A percentile compares a stretch with the other conserved stretches of the same genome.
Evolutionary conservation across 192 early-diverging fungal genomes (phyloP).

Genomic region (Coemansia sp.): DNA sequence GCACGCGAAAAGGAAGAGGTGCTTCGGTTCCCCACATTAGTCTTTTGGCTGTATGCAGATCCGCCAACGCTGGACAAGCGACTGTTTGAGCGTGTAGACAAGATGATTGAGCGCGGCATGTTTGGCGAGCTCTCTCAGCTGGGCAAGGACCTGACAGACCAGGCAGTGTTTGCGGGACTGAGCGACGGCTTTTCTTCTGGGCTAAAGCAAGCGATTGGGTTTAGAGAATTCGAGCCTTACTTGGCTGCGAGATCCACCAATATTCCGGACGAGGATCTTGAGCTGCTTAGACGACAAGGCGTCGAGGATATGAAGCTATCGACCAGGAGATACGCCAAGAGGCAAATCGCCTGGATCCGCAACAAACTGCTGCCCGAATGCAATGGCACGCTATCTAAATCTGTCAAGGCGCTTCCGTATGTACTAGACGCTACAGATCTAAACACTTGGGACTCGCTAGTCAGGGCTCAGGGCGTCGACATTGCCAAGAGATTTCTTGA

Average conservation of each 20-base stretch:
- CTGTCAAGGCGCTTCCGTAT: conserved; percentile 51
- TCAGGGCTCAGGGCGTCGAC: conserved; percentile 55
- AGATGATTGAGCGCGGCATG: conserved; percentile 74
- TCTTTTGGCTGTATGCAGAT: conserved; percentile 90
- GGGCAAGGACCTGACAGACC: conserved; percentile 18
- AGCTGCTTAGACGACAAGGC: conserved; percentile 54
- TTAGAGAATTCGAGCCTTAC: conserved; percentile 84
- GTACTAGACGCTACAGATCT: conserved; percentile 70
- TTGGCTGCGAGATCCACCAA: conserved; percentile 25
- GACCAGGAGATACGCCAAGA: conserved; percentile 85
- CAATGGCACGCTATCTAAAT: conserved; percentile 26
- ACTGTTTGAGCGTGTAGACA: conserved; percentile 78
- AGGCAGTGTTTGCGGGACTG: not conserved
- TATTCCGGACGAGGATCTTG: not conserved
- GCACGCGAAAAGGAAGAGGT: conserved; percentile 44
- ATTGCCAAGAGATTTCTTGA: conserved; percentile 52
- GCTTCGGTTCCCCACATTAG: conserved; percentile 62
- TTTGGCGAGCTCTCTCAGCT: conserved; percentile 53
- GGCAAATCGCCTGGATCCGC: conserved; percentile 51
- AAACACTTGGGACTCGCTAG: conserved; percentile 56
- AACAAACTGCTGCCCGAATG: conserved; percentile 52
- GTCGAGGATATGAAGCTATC: conserved; percentile 81
- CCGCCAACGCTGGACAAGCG: conserved; percentile 65
- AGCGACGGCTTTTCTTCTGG: conserved; percentile 20
- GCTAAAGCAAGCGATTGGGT: conserved; percentile 60